These are phyloP conservation scores for Millerago galiae DNA, from an alignment of 805 yeast species.

Conservation along the genomic window DNA sequence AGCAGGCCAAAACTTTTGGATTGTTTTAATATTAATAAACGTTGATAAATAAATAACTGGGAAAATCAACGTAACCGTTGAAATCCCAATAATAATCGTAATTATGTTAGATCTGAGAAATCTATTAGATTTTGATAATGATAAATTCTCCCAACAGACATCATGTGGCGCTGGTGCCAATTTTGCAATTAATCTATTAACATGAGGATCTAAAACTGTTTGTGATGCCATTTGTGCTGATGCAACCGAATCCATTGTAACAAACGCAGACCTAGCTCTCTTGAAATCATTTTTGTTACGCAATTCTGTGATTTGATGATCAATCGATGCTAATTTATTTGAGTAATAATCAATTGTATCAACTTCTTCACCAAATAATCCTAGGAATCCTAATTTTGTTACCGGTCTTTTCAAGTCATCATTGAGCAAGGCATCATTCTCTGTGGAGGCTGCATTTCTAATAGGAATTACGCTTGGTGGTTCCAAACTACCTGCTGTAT, in stretches of 20 bases:
- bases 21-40: conserved; percentile 70
- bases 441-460: conserved; percentile 2
- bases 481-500: conserved; percentile 18
- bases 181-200: conserved; percentile 71
- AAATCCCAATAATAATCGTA: conserved; percentile 33
- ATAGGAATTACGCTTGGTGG: conserved; percentile 21
- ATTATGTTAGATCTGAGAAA: conserved; percentile 43
- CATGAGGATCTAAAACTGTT: conserved; percentile 85
- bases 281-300: conserved; percentile 57
- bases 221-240: conserved; percentile 97
- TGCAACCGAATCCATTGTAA: conserved; percentile 92
- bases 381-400: conserved; percentile 47
- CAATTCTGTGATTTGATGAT: conserved; percentile 61
- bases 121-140: conserved; percentile 67
- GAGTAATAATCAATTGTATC: conserved; percentile 80
- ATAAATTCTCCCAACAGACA: conserved; percentile 84
- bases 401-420: conserved; percentile 15
- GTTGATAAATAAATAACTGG: conserved; percentile 86
- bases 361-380: conserved; percentile 60
- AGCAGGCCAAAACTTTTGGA: conserved; percentile 77
- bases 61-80: conserved; percentile 68
- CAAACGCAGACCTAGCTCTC: conserved; percentile 85
- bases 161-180: conserved; percentile 97
- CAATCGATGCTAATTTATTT: conserved; percentile 59
- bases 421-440: conserved; percentile 3